Evolutionary conservation across 495 filamentous ascomycete species (phyloP), one percentile per base, ranked within the genome.

Genomic region (Bombardia bombarda): DNA sequence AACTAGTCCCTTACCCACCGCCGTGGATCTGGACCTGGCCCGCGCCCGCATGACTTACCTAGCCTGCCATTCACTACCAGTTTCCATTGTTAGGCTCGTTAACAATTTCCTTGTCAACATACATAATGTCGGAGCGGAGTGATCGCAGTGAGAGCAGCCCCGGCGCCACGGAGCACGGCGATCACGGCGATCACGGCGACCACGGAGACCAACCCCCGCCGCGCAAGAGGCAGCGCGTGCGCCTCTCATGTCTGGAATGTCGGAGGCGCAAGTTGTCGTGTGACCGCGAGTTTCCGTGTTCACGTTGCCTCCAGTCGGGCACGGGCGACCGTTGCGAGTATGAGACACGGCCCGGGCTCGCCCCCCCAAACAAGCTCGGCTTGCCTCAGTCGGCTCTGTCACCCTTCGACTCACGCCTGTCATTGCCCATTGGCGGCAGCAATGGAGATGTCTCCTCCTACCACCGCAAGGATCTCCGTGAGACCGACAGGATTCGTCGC

Each of bases 241-340:
- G 70, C 12, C 63, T 74, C 16, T 70, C 66, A 9, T 74, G 70
- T 37, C 62, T 74, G 24, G 70, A 74, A 33, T 74, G 70, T 49
- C 64, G 70, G 44, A 53, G 70, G 17, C 54, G 70, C 16, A 74
- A 74, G 53, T 53, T 74, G 26, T 74, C 70, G 25, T 74, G 70
- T 47, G 70, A 71, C 39, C 62, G 70, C 32, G 70, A 69, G 55
- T 57, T 74, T 38, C 70, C 70, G 14, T 74, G 70, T 52, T 67
- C 70, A 39, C 63, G 70, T 20, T 74, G 70, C 42, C 53, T 74
- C 44, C 70, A 72, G 51, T 71, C 68, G 28, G 70, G 70, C 34
- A 72, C 69, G 10, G 51, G 66, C 12, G 70, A 74, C 7, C 59
- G 62, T 28, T 74, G 70, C 53, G 63, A 62, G 40, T 74, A 71